Conservation (phyloP, 2,329 filamentous ascomycete genomes). For the Fusarium sororula region DNA sequence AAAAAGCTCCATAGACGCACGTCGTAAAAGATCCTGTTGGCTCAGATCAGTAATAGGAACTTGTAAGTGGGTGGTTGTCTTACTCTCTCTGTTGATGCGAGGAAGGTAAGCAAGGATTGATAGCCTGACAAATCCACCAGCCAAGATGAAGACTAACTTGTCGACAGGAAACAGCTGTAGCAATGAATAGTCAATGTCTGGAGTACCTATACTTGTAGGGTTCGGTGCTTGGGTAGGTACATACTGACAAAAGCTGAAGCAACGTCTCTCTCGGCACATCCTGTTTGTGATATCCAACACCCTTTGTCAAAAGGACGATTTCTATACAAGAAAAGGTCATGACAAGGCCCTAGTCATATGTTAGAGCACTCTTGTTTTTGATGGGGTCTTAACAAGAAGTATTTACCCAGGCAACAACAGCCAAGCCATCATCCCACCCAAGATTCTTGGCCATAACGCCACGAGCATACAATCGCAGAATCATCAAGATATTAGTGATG, state of each 20-base stretch:
- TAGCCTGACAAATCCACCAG: conserved; percentile 33
- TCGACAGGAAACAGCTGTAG: conserved; percentile 28
- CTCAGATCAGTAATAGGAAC: background rate
- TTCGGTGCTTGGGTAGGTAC: background rate
- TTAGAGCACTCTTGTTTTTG: background rate
- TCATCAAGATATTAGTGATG: conserved; percentile 28
- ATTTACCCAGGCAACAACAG: conserved; percentile 33
- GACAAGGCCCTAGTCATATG: conserved; percentile 14
- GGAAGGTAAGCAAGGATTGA: conserved; percentile 37
- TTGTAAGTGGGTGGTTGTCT: background rate
- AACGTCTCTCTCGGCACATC: conserved; percentile 17
- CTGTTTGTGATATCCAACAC: conserved; percentile 27
- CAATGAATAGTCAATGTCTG: background rate
- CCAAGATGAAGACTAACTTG: conserved; percentile 32
- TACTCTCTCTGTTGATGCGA: conserved; percentile 34
- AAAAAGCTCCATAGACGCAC: conserved; percentile 22
- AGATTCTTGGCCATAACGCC: conserved; percentile 31
- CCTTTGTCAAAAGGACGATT: conserved; percentile 23
- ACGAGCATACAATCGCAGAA: conserved; percentile 32
- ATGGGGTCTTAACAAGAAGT: background rate
- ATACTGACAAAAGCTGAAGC: conserved; percentile 31
- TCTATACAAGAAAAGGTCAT: conserved; percentile 28
- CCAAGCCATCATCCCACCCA: conserved; percentile 35
- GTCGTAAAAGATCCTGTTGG: conserved; percentile 21
- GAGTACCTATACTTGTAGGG: background rate